phyloP scores from a whole-genome alignment of 2,329 filamentous ascomycete genomes.

The Colletotrichum lindemuthianum region DNA sequence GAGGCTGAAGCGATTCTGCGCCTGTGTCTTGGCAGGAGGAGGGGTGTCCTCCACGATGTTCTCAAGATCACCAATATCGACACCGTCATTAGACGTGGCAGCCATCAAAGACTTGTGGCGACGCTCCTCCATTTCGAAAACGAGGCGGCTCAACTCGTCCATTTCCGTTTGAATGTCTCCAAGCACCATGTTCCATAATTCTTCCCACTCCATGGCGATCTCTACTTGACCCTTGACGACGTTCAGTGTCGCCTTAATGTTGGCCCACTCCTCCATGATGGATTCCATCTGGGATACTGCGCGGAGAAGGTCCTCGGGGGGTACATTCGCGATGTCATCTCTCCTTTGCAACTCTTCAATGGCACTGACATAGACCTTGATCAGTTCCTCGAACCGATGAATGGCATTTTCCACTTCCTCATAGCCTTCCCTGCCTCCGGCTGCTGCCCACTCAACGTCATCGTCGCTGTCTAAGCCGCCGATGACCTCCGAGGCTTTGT shows the following conservation, averaged over 20 bases:
- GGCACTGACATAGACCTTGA: conserved; percentile 92
- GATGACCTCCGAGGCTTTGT: conserved; percentile 90
- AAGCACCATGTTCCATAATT: conserved; percentile 92
- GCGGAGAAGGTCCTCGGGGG: conserved; percentile 74
- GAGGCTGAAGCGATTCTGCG: conserved; percentile 75
- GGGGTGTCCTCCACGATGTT: conserved; percentile 93
- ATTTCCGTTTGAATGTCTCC: conserved; percentile 92
- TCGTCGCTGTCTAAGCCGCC: conserved; percentile 92
- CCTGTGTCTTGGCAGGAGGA: conserved; percentile 60
- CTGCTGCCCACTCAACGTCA: conserved; percentile 96
- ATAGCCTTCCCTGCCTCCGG: conserved; percentile 83
- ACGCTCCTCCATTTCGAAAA: conserved; percentile 98
- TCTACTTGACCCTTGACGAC: conserved; percentile 91
- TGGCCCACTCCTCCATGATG: conserved; percentile 85
- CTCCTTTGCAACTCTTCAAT: conserved; percentile 90
- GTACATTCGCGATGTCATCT: conserved; percentile 77
- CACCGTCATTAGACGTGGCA: conserved; percentile 67
- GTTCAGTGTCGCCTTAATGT: conserved; percentile 80
- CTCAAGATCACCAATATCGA: conserved; percentile 88
- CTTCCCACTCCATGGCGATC: conserved; percentile 98
- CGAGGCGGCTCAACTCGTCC: conserved; percentile 79
- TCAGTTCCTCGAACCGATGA: conserved; percentile 83
- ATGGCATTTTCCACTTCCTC: conserved; percentile 81
- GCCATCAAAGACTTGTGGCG: conserved; percentile 82
- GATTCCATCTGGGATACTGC: conserved; percentile 91